Percentiles rank a stretch among this genome's conserved stretches.
phyloP scores from a whole-genome alignment of 2,329 filamentous ascomycete species.

The Macrophomina phaseolina region DNA sequence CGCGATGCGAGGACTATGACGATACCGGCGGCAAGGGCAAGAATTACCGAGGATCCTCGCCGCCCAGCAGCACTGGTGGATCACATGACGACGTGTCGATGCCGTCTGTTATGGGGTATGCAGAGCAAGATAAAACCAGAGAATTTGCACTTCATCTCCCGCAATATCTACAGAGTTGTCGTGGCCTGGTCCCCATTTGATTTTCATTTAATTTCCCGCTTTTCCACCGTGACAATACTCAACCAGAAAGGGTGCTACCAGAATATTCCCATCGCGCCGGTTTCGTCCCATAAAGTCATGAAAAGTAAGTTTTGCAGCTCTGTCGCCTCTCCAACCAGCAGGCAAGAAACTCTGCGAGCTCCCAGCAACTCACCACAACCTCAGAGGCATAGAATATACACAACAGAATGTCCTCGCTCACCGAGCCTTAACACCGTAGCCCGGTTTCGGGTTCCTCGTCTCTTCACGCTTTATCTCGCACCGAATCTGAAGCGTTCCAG shows the following conservation, averaged over 20 bases:
- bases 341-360: background rate
- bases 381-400: slow-evolving; percentile 6
- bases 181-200: background rate
- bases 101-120: too few relatives aligned
- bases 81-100: background rate
- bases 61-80: background rate
- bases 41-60: slow-evolving; percentile 18
- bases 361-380: background rate
- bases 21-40: slow-evolving; percentile 14
- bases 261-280: slow-evolving; percentile 2
- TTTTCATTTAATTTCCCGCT: background rate
- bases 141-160: too few relatives aligned
- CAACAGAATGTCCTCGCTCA: background rate
- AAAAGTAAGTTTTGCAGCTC: background rate
- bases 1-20: slow-evolving; percentile 16
- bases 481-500: slow-evolving; percentile 22
- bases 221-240: background rate
- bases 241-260: background rate
- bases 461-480: background rate
- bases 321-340: background rate
- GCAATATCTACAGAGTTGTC: too few relatives aligned
- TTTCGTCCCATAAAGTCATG: slow-evolving; percentile 2
- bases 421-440: too few relatives aligned
- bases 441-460: background rate
- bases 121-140: too few relatives aligned